These are phyloP conservation scores for Triticum dicoccoides DNA, from an alignment of 176 grass and related monocot species.

Conservation along the genomic window DNA sequence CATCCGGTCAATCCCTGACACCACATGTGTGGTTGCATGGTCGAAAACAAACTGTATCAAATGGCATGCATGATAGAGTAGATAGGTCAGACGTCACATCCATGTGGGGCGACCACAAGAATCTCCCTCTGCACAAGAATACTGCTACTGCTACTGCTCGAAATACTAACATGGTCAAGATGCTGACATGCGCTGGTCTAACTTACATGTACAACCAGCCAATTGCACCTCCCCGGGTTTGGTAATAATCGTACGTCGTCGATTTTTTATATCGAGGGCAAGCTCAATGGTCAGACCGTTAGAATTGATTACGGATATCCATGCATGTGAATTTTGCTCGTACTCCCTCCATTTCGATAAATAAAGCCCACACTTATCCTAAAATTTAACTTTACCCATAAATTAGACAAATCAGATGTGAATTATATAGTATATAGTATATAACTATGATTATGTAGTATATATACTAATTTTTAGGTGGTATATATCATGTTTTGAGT, in stretches of 20 bases:
- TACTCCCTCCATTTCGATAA: no score
- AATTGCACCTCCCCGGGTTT: not conserved
- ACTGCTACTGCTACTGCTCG: not conserved
- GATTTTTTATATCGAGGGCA: not conserved
- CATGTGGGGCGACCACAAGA: not conserved
- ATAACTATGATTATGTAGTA: no score
- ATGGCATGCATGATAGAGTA: not conserved
- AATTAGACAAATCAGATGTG: no score
- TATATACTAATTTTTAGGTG: no score
- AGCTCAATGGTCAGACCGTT: not conserved
- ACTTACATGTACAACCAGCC: not conserved
- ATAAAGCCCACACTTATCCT: no score
- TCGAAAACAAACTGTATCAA: not conserved
- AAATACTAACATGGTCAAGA: not conserved
- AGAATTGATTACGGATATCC: no score
- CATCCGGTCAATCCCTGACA: conserved; percentile 10
- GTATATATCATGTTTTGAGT: no score
- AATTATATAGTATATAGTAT: no score
- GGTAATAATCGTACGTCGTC: not conserved
- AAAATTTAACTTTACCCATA: no score
- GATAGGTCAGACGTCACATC: conserved; percentile 8
- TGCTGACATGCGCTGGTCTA: not conserved
- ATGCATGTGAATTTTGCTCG: no score
- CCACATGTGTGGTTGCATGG: not conserved
- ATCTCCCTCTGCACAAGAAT: not conserved